These are phyloP conservation scores for Microcos paniculata DNA, from an alignment of 345 rosid genomes.

Conservation along the genomic window DNA sequence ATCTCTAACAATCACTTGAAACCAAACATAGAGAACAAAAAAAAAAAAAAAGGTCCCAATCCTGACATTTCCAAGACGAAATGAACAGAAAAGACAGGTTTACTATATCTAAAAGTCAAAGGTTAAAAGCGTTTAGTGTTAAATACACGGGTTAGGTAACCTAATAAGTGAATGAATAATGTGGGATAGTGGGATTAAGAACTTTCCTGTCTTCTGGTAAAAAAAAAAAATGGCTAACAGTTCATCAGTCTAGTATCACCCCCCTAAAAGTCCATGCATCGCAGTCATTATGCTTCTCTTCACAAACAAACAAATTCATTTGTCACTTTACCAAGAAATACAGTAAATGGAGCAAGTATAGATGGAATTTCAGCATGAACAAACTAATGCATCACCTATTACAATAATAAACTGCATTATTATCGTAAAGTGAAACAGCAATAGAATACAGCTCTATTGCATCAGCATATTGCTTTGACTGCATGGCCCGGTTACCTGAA, in stretches of 20 bases:
- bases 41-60: too few species aligned
- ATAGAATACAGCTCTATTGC: conserved; percentile 75
- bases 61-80: not conserved
- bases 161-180: not conserved
- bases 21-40: not conserved
- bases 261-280: not conserved
- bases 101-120: not conserved
- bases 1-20: not conserved
- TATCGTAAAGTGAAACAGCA: conserved; percentile 63
- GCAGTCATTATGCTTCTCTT: not conserved
- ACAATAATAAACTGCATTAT: conserved; percentile 81
- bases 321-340: not conserved
- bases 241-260: not conserved
- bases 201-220: not conserved
- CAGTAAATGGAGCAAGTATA: not conserved
- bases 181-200: not conserved
- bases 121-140: not conserved
- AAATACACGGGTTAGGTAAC: not conserved
- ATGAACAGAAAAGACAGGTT: not conserved
- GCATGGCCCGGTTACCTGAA: conserved; percentile 87
- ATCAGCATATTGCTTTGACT: conserved; percentile 56
- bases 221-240: not conserved
- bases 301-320: not conserved
- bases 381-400: conserved; percentile 56
- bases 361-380: not conserved